Percentiles rank a stretch among this genome's conserved stretches.
Evolutionary conservation across 225 moss, liverwort and hornwort genomes (phyloP).

Genomic region (Ulota crispa): DNA sequence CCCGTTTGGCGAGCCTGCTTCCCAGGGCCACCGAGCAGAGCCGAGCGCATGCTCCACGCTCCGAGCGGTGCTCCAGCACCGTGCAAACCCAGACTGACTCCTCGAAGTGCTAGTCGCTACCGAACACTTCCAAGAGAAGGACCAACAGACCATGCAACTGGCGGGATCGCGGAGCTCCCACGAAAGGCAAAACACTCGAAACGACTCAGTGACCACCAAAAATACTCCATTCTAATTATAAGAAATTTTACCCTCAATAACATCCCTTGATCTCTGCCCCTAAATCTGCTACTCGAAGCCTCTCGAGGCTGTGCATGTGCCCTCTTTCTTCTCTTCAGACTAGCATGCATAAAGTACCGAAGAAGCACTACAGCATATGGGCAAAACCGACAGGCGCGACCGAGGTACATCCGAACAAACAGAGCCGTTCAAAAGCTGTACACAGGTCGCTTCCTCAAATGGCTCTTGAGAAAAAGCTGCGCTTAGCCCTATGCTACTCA

Average conservation of each 20-base stretch:
- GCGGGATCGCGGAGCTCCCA: too few species aligned
- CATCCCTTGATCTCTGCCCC: constrained; percentile 30
- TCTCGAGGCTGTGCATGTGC: constrained; percentile 21
- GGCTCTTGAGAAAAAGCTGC: constrained; percentile 19
- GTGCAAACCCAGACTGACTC: too few species aligned
- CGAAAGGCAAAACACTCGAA: not conserved
- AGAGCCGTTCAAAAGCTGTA: constrained; percentile 9
- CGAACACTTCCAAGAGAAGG: too few species aligned
- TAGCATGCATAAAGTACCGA: constrained; percentile 23
- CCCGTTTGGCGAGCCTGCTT: too few species aligned
- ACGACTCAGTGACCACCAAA: constrained; percentile 30
- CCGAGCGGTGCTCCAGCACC: too few species aligned
- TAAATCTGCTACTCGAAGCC: constrained; percentile 38
- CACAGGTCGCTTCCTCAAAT: constrained; percentile 23
- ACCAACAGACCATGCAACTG: too few species aligned
- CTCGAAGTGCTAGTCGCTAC: too few species aligned
- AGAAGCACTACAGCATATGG: constrained; percentile 24
- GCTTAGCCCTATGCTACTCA: not conserved
- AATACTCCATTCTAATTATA: constrained; percentile 26
- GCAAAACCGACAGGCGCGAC: constrained; percentile 12
- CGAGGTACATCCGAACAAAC: constrained; percentile 20
- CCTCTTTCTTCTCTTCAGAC: constrained; percentile 27
- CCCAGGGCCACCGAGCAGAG: too few species aligned
- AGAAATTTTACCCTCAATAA: constrained; percentile 24
- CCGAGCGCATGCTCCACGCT: too few species aligned